Conservation (phyloP, 2,329 filamentous ascomycete genomes). For the Periconia digitata region DNA sequence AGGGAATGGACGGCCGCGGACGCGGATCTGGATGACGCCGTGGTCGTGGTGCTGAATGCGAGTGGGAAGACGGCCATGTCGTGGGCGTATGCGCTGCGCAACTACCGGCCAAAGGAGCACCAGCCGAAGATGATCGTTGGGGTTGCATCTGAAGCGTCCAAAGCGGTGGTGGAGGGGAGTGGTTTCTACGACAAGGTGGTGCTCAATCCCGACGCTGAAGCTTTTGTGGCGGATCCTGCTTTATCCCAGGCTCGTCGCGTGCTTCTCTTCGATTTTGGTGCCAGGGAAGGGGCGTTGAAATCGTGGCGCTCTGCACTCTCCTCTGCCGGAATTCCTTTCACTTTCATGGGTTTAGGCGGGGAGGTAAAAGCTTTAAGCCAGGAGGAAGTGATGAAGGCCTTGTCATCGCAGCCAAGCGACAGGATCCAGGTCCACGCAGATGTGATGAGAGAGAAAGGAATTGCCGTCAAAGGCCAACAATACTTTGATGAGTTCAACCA, state of each 20-base stretch:
- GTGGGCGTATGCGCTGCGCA: conserved; percentile 20
- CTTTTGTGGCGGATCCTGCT: conserved; percentile 2
- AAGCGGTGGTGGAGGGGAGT: conserved; percentile 11
- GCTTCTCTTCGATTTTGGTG: conserved; percentile 26
- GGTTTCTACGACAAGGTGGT: conserved; percentile 22
- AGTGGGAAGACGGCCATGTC: conserved; percentile 24
- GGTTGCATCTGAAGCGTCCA: conserved; percentile 19
- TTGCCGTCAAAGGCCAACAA: conserved; percentile 16
- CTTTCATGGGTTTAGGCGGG: conserved; percentile 18
- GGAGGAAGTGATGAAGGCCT: conserved; percentile 1
- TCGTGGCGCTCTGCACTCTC: conserved; percentile 13
- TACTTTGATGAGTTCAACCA: conserved; percentile 20
- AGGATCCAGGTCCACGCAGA: conserved; percentile 21
- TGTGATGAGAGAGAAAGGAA: conserved; percentile 22
- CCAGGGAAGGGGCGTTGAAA: conserved; percentile 11
- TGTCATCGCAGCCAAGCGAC: conserved; percentile 2
- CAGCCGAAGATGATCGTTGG: conserved; percentile 20
- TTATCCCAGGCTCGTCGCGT: conserved; percentile 6
- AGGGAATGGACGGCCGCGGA: conserved; percentile 18
- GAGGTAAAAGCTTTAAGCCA: conserved; percentile 8
- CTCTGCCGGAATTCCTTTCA: conserved; percentile 5
- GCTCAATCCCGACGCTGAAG: conserved; percentile 14
- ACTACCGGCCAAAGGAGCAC: conserved; percentile 17
- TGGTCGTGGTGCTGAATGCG: conserved; percentile 22
- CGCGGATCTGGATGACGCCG: conserved; percentile 17